phyloP scores from a whole-genome alignment of 148 eudicot genomes.

The Chenopodium suecicum region DNA sequence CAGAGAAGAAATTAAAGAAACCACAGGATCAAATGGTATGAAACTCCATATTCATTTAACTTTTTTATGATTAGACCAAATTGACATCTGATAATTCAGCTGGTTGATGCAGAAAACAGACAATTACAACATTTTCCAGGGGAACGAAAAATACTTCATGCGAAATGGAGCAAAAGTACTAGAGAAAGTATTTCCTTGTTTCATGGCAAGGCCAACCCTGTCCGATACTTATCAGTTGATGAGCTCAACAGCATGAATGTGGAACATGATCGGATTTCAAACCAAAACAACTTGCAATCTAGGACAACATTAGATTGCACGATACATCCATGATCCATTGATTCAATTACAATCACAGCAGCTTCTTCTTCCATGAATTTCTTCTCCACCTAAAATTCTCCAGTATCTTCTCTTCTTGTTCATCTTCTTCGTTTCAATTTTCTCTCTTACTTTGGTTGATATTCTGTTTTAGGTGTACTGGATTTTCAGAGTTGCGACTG shows the following conservation, averaged over 20 bases:
- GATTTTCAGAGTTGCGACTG: too few species aligned
- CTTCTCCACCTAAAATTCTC: not conserved
- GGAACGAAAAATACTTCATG: not conserved
- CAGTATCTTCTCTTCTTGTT: too few species aligned
- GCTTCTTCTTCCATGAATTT: not conserved
- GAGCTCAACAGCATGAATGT: constrained; percentile 14
- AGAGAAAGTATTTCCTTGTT: constrained; percentile 6
- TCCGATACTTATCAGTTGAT: constrained; percentile 3
- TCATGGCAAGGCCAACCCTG: constrained; percentile 9
- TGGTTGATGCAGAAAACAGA: not conserved
- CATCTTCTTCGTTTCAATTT: too few species aligned
- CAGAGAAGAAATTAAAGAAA: not conserved
- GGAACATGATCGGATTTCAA: not conserved
- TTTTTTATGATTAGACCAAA: too few species aligned
- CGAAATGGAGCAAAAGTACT: constrained; percentile 6
- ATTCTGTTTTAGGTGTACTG: too few species aligned
- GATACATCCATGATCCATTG: too few species aligned
- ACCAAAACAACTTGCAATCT: too few species aligned
- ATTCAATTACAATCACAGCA: not conserved
- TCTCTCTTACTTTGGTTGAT: too few species aligned
- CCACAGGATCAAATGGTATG: not conserved
- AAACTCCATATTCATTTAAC: not conserved
- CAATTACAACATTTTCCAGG: not conserved
- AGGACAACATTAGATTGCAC: too few species aligned
- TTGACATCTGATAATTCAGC: too few species aligned